Conservation (phyloP, 2,329 filamentous ascomycete genomes). For the Aspergillus glaucus region DNA sequence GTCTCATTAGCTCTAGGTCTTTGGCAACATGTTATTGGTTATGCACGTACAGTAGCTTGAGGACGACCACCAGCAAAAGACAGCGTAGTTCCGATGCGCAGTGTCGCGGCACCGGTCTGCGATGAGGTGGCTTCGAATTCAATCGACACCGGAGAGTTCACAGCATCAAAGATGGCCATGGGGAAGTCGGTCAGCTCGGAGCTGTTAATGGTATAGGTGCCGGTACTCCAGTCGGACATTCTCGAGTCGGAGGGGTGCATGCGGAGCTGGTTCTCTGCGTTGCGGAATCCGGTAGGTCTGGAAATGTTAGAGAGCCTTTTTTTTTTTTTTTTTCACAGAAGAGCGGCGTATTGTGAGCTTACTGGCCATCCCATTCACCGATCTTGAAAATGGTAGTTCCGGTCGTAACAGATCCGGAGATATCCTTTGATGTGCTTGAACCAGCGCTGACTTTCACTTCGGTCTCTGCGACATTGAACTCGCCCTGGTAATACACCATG, state of each 20-base stretch:
- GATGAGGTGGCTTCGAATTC: slow-evolving; percentile 50
- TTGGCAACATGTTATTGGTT: too few species aligned
- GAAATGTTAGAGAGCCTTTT: background rate
- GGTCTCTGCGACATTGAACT: slow-evolving; percentile 49
- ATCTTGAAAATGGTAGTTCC: slow-evolving; percentile 57
- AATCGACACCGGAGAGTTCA: slow-evolving; percentile 57
- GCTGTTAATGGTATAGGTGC: slow-evolving; percentile 57
- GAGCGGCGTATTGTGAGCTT: slow-evolving; percentile 13
- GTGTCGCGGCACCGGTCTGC: slow-evolving; percentile 49
- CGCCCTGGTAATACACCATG: slow-evolving; percentile 59
- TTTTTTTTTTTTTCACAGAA: background rate
- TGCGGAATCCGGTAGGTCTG: slow-evolving; percentile 56
- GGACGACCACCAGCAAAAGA: slow-evolving; percentile 56
- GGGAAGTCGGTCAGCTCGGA: slow-evolving; percentile 51
- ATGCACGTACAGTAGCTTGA: slow-evolving; percentile 31
- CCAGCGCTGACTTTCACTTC: slow-evolving; percentile 48
- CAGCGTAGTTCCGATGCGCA: slow-evolving; percentile 60
- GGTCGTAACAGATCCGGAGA: slow-evolving; percentile 44
- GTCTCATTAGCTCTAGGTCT: background rate
- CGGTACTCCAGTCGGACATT: slow-evolving; percentile 56
- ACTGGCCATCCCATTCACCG: slow-evolving; percentile 59
- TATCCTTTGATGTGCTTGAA: slow-evolving; percentile 44
- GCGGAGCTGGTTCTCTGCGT: slow-evolving; percentile 59
- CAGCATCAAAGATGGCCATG: slow-evolving; percentile 59
- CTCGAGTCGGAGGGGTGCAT: slow-evolving; percentile 63